Evolutionary conservation across 1,284 basidiomycete species (phyloP).

Genomic region (Cutaneotrichosporon dermatis): DNA sequence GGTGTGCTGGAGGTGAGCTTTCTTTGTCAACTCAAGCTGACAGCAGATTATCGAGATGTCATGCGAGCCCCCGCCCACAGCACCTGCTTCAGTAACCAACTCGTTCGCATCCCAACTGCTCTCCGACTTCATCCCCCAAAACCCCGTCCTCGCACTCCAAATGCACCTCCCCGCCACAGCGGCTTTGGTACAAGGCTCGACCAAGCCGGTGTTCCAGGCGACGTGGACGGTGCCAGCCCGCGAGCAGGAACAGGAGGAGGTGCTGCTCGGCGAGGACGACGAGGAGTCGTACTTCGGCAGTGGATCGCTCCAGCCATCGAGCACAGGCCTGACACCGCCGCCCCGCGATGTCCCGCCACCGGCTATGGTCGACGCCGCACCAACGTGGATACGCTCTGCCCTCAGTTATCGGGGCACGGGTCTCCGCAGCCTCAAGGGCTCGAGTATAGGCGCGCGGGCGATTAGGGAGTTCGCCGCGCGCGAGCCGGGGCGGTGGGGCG

Average conservation of each 20-base stretch:
- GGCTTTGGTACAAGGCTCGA: constrained; percentile 4
- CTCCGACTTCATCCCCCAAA: constrained; percentile 34
- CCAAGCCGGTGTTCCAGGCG: constrained; percentile 9
- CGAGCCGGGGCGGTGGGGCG: constrained; percentile 9
- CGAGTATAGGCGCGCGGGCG: constrained; percentile 7
- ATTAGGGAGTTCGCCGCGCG: neutral
- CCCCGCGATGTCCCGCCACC: constrained; percentile 7
- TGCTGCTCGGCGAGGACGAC: neutral
- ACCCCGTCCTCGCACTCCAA: constrained; percentile 33
- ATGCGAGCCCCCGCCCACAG: constrained; percentile 27
- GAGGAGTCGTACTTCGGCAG: neutral
- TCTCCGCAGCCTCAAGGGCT: constrained; percentile 3
- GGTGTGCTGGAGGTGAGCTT: constrained; percentile 46
- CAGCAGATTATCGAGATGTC: constrained; percentile 40
- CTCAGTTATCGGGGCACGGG: constrained; percentile 34
- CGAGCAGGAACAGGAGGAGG: too few species aligned
- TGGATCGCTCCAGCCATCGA: too few species aligned
- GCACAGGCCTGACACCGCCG: too few species aligned
- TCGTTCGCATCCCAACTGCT: constrained; percentile 37
- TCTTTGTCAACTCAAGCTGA: too few species aligned
- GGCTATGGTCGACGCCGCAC: constrained; percentile 29
- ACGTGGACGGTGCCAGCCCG: neutral
- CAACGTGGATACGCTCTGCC: constrained; percentile 32
- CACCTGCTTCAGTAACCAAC: constrained; percentile 25
- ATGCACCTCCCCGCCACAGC: constrained; percentile 28